A percentile compares a stretch with the other conserved stretches of the same genome.
Conservation (phyloP, 108 stramenopile genomes). For the Seminavis robusta region DNA sequence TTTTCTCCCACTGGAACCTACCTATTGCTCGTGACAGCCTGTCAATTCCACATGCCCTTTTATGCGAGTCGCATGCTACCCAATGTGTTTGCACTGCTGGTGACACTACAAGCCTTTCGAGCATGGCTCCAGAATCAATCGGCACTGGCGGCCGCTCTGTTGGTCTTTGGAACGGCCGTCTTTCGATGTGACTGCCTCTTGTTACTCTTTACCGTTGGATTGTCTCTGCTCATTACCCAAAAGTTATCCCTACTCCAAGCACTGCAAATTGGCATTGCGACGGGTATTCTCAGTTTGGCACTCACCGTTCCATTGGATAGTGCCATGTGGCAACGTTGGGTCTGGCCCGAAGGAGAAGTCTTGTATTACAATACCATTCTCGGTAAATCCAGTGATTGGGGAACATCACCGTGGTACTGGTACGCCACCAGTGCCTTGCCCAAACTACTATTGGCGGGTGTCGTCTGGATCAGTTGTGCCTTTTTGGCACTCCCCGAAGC, state of each 20-base stretch:
- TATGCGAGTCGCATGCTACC: constrained; percentile 94
- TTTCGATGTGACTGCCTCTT: constrained; percentile 96
- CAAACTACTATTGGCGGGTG: constrained; percentile 66
- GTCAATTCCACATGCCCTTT: constrained; percentile 95
- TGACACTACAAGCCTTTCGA: constrained; percentile 64
- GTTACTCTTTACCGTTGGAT: constrained; percentile 75
- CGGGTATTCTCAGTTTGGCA: constrained; percentile 53
- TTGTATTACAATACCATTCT: constrained; percentile 95
- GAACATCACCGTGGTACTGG: constrained; percentile 91
- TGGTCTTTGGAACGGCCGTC: constrained; percentile 79
- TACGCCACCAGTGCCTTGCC: constrained; percentile 87
- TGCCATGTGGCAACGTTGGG: constrained; percentile 75
- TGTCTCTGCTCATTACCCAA: constrained; percentile 55
- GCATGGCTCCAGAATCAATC: constrained; percentile 53
- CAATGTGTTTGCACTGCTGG: constrained; percentile 90
- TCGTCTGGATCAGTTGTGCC: constrained; percentile 62
- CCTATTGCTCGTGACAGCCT: constrained; percentile 66
- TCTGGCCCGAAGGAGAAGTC: constrained; percentile 99
- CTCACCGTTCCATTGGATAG: constrained; percentile 88
- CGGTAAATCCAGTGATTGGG: constrained; percentile 95
- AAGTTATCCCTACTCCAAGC: constrained; percentile 59
- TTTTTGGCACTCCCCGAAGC: constrained; percentile 49
- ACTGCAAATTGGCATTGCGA: constrained; percentile 54
- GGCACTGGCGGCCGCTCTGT: constrained; percentile 31
- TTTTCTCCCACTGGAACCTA: constrained; percentile 26